These are phyloP conservation scores for Fusarium armeniacum DNA, from an alignment of 2,329 filamentous ascomycete genomes.

Conservation along the genomic window DNA sequence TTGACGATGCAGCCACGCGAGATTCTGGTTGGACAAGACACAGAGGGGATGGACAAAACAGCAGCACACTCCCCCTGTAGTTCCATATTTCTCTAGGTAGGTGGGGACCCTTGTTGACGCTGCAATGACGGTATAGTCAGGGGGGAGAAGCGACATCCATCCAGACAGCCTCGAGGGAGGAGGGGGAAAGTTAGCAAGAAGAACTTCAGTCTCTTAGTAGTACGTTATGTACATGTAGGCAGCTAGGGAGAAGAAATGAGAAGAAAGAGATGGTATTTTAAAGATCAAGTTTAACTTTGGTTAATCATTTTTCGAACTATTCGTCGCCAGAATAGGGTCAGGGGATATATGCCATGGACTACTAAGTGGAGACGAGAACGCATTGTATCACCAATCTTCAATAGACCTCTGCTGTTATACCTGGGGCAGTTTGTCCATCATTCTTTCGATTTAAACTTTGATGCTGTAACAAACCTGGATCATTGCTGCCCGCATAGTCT, in stretches of 20 bases:
- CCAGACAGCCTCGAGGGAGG: constrained; percentile 16
- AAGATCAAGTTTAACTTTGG: constrained; percentile 20
- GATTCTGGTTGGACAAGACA: constrained; percentile 37
- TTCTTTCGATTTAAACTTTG: not conserved
- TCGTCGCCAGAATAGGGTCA: not conserved
- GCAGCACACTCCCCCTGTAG: constrained; percentile 25
- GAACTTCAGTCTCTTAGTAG: constrained; percentile 1
- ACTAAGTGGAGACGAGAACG: not conserved
- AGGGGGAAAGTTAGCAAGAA: not conserved
- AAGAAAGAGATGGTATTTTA: constrained; percentile 26
- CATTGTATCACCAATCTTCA: constrained; percentile 11
- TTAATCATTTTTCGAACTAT: not conserved
- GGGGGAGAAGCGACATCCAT: constrained; percentile 22
- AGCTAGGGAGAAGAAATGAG: constrained; percentile 1
- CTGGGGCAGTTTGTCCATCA: not conserved
- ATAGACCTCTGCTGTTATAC: constrained; percentile 9
- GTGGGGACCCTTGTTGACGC: constrained; percentile 52
- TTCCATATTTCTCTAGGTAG: constrained; percentile 22
- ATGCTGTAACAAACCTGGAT: not conserved
- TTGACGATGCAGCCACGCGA: constrained; percentile 43
- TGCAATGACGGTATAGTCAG: constrained; percentile 46
- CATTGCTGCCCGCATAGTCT: not conserved
- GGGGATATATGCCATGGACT: not conserved
- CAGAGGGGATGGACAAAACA: constrained; percentile 7
- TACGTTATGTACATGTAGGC: no score